Conservation (phyloP, 2,329 filamentous ascomycete genomes). For the Calonectria hongkongensis region DNA sequence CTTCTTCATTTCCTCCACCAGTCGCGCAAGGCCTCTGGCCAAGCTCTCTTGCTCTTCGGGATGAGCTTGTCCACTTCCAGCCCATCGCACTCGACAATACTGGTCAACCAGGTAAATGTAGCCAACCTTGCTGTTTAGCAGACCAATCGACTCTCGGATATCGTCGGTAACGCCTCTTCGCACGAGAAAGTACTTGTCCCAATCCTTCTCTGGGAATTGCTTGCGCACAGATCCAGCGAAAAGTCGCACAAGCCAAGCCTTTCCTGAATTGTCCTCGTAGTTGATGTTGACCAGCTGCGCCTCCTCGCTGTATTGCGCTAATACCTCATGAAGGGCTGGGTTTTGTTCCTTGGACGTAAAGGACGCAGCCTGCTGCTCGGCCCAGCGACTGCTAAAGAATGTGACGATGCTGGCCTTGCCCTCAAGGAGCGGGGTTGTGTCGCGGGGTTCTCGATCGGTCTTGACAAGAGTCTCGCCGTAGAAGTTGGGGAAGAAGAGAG, state of each 20-base stretch:
- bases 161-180: conserved; percentile 75
- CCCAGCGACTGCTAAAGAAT: conserved; percentile 90
- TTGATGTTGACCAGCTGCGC: conserved; percentile 92
- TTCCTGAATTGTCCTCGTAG: conserved; percentile 86
- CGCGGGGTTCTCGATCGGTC: conserved; percentile 67
- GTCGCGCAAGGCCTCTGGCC: conserved; percentile 76
- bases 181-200: conserved; percentile 78
- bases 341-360: conserved; percentile 82
- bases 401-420: conserved; percentile 87
- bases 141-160: conserved; percentile 77
- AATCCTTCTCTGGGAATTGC: conserved; percentile 70
- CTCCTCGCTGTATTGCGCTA: conserved; percentile 71
- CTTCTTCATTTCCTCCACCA: conserved; percentile 75
- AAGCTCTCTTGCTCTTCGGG: conserved; percentile 80
- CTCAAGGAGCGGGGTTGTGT: conserved; percentile 85
- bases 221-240: conserved; percentile 74
- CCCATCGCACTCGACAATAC: conserved; percentile 94
- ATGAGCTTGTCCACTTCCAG: conserved; percentile 83
- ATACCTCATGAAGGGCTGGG: conserved; percentile 78
- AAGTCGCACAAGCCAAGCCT: conserved; percentile 74
- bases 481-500: conserved; percentile 96
- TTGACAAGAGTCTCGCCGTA: conserved; percentile 84
- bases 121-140: conserved; percentile 93
- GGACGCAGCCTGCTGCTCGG: conserved; percentile 83
- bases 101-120: conserved; percentile 95